phyloP scores from a whole-genome alignment of 164 flowering plant genomes.

The Taxillus chinensis region DNA sequence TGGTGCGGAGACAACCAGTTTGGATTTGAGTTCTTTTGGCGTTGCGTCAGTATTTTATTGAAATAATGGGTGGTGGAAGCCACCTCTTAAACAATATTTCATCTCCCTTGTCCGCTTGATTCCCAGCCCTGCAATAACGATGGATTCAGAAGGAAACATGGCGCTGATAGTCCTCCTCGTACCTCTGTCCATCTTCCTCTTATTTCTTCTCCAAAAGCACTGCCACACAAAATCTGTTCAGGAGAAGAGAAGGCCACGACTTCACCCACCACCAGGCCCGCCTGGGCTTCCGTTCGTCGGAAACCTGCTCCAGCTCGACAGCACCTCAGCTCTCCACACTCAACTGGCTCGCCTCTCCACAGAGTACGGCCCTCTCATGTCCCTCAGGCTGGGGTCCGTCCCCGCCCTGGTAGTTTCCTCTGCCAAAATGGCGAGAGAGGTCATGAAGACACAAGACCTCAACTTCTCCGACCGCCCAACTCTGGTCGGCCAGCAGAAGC shows the following conservation, averaged over 20 bases:
- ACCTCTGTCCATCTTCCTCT: not conserved
- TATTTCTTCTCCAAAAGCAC: not conserved
- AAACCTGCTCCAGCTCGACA: conserved; percentile 31
- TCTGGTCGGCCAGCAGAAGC: not conserved
- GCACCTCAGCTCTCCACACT: not conserved
- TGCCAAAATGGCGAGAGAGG: conserved; percentile 13
- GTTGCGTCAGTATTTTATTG: no score
- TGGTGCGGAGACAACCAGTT: no score
- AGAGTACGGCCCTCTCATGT: conserved; percentile 18
- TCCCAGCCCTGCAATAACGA: no score
- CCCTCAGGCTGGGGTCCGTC: conserved; percentile 12
- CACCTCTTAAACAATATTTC: no score
- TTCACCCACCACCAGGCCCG: conserved; percentile 31
- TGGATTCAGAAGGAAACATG: no score
- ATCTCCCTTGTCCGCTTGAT: no score
- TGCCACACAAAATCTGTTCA: not conserved
- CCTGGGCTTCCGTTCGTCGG: conserved; percentile 38
- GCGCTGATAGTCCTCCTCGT: not conserved
- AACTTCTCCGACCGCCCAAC: conserved; percentile 10
- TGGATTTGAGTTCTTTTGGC: no score
- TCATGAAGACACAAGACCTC: conserved; percentile 19
- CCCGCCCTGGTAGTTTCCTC: conserved; percentile 22
- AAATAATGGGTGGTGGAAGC: no score
- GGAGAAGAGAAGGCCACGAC: not conserved
- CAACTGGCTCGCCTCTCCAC: conserved; percentile 14